Evolutionary conservation across 2,329 filamentous ascomycete species (phyloP), one percentile per base, ranked within the genome.

Genomic region (Bipolaris gigantea): DNA sequence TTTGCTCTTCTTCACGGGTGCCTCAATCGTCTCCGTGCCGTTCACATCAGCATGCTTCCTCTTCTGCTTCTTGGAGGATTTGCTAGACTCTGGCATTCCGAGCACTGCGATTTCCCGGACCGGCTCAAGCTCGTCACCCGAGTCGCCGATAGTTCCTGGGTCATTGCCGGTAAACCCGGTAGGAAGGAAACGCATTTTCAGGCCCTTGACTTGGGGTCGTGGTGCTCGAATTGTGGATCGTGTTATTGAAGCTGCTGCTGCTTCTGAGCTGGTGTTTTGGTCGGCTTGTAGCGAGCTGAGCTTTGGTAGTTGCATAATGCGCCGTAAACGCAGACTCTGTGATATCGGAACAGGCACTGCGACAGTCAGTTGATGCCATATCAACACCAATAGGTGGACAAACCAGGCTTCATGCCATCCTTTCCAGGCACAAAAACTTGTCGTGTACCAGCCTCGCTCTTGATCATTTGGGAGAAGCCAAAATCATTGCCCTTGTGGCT

Each of bases 151-250:
- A 16, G 54, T 75, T 23, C 75, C 80, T 27, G 70, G 71, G 27
- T 74, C 74, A 23, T 77, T 78, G 10, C 65, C 54, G 4, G 79
- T 79, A 59, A 80, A 80, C 13, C 89, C 89, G 40, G 88, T 82
- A 1, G 89, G 88, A 49, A 81, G 81, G 72, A 83, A 91, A 32
- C 88, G 83, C 73, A 86, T 82, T 64, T 81, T 85, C 49, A 92
- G 75, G 6, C 85, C 87, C 64, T 82, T 80, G 1, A 89, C 88
- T 70, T 92, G 89, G 41, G 83, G 78, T 55, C 86, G 83, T 44
- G 84, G 77, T 1, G 80, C 71, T 55, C 78, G 83, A 52, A 81
- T 76, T 4, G 81, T 75, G 2, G 80, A 76, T 43, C 79, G 76
- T 19, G 77, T 79, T 21, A 77, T 73, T 52, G 73, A 73, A 8